Evolutionary conservation across 2,329 filamentous ascomycete genomes (phyloP).

Genomic region (Dissoconium aciculare): DNA sequence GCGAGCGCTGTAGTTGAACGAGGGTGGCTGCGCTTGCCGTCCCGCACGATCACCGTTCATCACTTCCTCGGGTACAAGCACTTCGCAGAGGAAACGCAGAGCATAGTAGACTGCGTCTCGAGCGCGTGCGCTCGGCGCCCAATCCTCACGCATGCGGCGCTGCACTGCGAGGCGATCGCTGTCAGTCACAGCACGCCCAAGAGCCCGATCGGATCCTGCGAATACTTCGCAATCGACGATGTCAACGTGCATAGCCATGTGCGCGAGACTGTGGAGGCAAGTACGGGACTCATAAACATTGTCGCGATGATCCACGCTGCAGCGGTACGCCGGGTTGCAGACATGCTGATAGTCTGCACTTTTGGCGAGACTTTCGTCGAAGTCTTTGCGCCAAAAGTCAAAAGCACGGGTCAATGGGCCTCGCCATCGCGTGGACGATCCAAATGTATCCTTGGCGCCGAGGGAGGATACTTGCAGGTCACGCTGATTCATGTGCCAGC

Average conservation of each 20-base stretch:
- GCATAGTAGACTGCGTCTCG: slow-evolving; percentile 89
- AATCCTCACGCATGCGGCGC: slow-evolving; percentile 70
- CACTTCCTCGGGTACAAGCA: slow-evolving; percentile 50
- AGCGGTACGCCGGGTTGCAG: slow-evolving; percentile 20
- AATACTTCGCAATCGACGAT: slow-evolving; percentile 97
- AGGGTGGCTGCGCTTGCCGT: slow-evolving; percentile 18
- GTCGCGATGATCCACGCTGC: slow-evolving; percentile 37
- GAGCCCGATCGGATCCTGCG: slow-evolving; percentile 67
- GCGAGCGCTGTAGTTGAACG: slow-evolving; percentile 55
- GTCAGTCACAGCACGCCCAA: slow-evolving; percentile 70
- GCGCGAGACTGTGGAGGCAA: slow-evolving; percentile 81
- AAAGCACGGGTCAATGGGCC: slow-evolving; percentile 73
- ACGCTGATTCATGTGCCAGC: slow-evolving; percentile 94
- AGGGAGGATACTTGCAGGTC: slow-evolving; percentile 85
- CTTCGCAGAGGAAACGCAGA: slow-evolving; percentile 72
- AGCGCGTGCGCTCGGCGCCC: slow-evolving; percentile 78
- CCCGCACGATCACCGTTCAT: slow-evolving; percentile 2
- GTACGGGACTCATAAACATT: slow-evolving; percentile 76
- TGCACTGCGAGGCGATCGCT: slow-evolving; percentile 69
- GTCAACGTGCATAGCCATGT: slow-evolving; percentile 96
- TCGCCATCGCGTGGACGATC: slow-evolving; percentile 83
- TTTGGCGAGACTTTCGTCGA: slow-evolving; percentile 63
- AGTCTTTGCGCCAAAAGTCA: slow-evolving; percentile 85
- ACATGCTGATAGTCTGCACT: slow-evolving; percentile 26
- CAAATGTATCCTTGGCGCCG: slow-evolving; percentile 63